Conservation (phyloP, 148 eudicot species). For the Nepenthes mirabilis region DNA sequence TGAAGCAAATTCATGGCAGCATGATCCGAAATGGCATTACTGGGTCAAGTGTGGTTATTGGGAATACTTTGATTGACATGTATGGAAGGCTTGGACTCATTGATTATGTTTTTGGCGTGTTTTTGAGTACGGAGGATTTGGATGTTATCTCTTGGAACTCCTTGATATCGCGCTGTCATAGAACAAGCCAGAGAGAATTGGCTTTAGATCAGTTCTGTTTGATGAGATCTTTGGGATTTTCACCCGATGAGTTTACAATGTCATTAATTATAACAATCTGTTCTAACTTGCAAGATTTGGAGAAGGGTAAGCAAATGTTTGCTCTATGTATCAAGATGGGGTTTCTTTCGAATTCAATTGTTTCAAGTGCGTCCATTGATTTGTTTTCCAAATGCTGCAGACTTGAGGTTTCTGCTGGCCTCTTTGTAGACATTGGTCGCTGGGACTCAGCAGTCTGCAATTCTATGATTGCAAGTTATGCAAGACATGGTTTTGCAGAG, state of each 20-base stretch:
- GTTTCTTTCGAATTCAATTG: conserved; percentile 49
- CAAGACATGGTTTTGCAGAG: conserved; percentile 27
- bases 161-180: conserved; percentile 35
- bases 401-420: conserved; percentile 33
- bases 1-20: conserved; percentile 53
- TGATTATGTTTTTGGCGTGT: conserved; percentile 65
- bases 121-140: conserved; percentile 40
- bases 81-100: conserved; percentile 46
- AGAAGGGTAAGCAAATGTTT: conserved; percentile 54
- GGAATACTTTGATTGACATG: conserved; percentile 63
- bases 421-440: conserved; percentile 34
- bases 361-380: conserved; percentile 71
- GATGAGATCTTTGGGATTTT: conserved; percentile 40
- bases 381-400: conserved; percentile 79
- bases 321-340: conserved; percentile 49
- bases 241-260: conserved; percentile 48
- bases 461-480: conserved; percentile 66
- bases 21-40: conserved; percentile 35
- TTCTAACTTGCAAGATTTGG: conserved; percentile 39
- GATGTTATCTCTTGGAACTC: conserved; percentile 82
- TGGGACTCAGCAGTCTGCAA: conserved; percentile 47
- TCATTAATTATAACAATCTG: conserved; percentile 39
- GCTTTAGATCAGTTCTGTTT: conserved; percentile 35
- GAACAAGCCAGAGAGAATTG: conserved; percentile 24
- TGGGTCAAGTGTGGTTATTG: conserved; percentile 44